phyloP scores from a whole-genome alignment of 2,329 filamentous ascomycete species.

The Penicillium sp. region DNA sequence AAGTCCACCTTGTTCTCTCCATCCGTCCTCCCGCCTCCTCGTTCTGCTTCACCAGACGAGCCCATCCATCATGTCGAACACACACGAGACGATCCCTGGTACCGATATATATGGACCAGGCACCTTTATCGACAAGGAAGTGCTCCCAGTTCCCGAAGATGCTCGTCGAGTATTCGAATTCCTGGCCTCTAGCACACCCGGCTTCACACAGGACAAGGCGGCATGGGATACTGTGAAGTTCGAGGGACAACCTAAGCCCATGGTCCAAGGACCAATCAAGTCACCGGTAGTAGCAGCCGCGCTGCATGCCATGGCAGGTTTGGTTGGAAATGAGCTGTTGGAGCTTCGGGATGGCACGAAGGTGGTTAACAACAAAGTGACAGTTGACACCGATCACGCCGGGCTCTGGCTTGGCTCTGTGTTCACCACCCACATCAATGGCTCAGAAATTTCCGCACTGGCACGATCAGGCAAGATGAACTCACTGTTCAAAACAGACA shows the following conservation, averaged over 20 bases:
- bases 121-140: constrained; percentile 39
- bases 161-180: constrained; percentile 39
- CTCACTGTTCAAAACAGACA: constrained; percentile 35
- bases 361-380: constrained; percentile 24
- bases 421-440: constrained; percentile 40
- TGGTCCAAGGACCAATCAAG: constrained; percentile 48
- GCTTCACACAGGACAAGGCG: constrained; percentile 38
- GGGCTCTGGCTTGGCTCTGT: constrained; percentile 48
- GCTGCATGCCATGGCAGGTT: constrained; percentile 46
- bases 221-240: constrained; percentile 38
- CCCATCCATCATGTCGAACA: background rate
- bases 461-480: constrained; percentile 29
- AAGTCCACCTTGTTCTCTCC: background rate
- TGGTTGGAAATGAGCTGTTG: constrained; percentile 44
- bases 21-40: background rate
- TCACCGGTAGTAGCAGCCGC: constrained; percentile 43
- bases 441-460: constrained; percentile 32
- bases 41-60: background rate
- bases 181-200: constrained; percentile 40
- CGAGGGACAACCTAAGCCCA: constrained; percentile 39
- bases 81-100: constrained; percentile 16
- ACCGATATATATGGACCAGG: constrained; percentile 41
- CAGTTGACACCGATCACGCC: constrained; percentile 50
- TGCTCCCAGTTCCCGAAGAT: constrained; percentile 40
- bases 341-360: constrained; percentile 21